Conservation (phyloP, 208 protist genomes). For the Wallacemonas sp. region DNA sequence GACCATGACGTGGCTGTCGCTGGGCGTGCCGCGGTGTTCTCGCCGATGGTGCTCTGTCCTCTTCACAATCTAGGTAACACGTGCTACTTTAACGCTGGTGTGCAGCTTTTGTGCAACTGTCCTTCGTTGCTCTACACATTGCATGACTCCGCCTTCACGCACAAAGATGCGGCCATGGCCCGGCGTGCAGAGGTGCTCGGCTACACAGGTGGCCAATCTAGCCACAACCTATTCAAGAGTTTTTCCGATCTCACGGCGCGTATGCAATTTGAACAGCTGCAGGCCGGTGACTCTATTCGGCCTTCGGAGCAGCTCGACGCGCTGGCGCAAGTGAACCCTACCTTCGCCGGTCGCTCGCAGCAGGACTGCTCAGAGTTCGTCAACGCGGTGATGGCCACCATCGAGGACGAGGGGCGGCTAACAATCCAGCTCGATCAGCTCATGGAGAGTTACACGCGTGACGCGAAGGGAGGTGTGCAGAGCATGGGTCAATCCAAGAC, state of each 20-base stretch:
- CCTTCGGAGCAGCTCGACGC: slow-evolving; percentile 51
- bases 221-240: slow-evolving; percentile 45
- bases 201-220: slow-evolving; percentile 24
- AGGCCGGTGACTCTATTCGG: slow-evolving; percentile 31
- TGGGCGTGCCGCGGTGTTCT: slow-evolving; percentile 23
- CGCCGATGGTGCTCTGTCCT: slow-evolving; percentile 71
- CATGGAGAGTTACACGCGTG: slow-evolving; percentile 43
- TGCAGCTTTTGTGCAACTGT: slow-evolving; percentile 95
- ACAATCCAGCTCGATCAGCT: slow-evolving; percentile 52
- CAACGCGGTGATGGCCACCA: slow-evolving; percentile 47
- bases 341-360: slow-evolving; percentile 83
- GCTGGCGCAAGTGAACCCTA: slow-evolving; percentile 54
- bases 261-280: slow-evolving; percentile 55
- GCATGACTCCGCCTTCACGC: slow-evolving; percentile 42
- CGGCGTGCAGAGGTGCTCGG: slow-evolving; percentile 23
- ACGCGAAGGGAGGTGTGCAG: slow-evolving; percentile 20
- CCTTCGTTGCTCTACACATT: slow-evolving; percentile 63
- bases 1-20: slow-evolving; percentile 1
- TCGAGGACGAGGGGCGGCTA: slow-evolving; percentile 75
- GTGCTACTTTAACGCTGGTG: slow-evolving; percentile 97
- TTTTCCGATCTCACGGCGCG: slow-evolving; percentile 48
- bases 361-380: slow-evolving; percentile 92
- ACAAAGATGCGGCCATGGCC: background rate
- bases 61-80: slow-evolving; percentile 97
- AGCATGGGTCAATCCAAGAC: background rate